Evolutionary conservation across 2,329 filamentous ascomycete genomes (phyloP).

Genomic region (Chaetomiaceae sp.): DNA sequence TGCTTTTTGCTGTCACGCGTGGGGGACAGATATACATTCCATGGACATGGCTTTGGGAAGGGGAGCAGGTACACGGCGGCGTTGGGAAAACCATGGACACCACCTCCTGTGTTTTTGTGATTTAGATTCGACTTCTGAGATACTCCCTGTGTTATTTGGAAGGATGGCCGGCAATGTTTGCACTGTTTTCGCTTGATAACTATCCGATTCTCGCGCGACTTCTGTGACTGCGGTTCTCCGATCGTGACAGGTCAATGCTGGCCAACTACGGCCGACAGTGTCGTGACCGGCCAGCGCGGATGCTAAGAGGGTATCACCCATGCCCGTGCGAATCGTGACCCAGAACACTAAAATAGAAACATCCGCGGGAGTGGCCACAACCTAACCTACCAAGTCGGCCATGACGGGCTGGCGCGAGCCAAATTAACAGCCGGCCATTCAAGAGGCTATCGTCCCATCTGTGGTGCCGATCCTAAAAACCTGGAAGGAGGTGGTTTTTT

Average conservation of each 20-base stretch:
- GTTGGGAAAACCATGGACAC: conserved; percentile 4
- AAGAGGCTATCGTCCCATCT: neutral
- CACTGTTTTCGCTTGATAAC: neutral
- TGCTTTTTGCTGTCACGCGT: neutral
- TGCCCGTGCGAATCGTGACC: too few species aligned
- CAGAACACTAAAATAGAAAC: conserved; percentile 3
- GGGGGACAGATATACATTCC: neutral
- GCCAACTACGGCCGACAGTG: neutral
- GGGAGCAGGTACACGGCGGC: conserved; percentile 7
- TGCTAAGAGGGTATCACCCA: neutral
- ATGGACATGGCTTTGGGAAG: neutral
- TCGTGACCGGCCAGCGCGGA: neutral
- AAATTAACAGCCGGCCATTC: neutral
- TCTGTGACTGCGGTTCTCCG: neutral
- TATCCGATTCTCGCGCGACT: neutral
- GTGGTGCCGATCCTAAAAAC: neutral
- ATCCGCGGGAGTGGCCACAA: neutral
- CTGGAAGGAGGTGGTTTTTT: neutral
- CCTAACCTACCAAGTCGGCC: too few species aligned
- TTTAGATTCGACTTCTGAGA: conserved; percentile 7
- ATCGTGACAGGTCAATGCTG: neutral
- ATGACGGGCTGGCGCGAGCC: too few species aligned
- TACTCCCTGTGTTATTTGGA: conserved; percentile 6
- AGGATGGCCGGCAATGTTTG: conserved; percentile 1
- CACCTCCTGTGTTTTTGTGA: neutral